Percentiles rank a stretch among this genome's conserved stretches.
phyloP scores from a whole-genome alignment of 306 rosid species.

The Acacia acuminata region DNA sequence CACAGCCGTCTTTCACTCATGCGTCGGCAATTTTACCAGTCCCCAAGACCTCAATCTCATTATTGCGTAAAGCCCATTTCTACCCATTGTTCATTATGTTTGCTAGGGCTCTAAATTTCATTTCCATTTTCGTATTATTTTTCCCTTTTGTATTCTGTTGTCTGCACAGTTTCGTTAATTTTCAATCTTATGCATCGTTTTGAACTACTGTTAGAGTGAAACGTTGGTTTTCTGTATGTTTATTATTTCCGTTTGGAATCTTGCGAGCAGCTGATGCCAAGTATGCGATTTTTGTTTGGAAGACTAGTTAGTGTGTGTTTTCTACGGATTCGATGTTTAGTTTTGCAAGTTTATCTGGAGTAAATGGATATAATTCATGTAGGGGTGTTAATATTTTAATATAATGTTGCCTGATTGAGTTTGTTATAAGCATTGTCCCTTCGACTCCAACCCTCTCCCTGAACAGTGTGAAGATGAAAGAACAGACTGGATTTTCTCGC shows the following conservation, averaged over 20 bases:
- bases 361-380: neutral
- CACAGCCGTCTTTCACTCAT: conserved; percentile 90
- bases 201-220: neutral
- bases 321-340: neutral
- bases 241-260: neutral
- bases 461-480: neutral
- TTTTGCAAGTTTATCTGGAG: too few species aligned
- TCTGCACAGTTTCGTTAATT: neutral
- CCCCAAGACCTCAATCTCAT: conserved; percentile 98
- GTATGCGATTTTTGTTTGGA: neutral
- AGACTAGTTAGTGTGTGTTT: neutral
- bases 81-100: neutral
- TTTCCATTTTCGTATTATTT: neutral
- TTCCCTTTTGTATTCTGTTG: neutral
- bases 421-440: neutral
- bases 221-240: neutral
- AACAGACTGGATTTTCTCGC: neutral
- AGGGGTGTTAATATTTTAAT: neutral
- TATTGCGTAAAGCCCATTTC: conserved; percentile 55
- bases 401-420: neutral
- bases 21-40: conserved; percentile 96
- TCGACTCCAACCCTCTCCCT: neutral
- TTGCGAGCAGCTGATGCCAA: neutral
- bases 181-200: neutral
- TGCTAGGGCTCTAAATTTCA: conserved; percentile 36